Evolutionary conservation across 768 basidiomycete species (phyloP), one percentile per base, ranked within the genome.

Genomic region (Rhizopogon vinicolor): DNA sequence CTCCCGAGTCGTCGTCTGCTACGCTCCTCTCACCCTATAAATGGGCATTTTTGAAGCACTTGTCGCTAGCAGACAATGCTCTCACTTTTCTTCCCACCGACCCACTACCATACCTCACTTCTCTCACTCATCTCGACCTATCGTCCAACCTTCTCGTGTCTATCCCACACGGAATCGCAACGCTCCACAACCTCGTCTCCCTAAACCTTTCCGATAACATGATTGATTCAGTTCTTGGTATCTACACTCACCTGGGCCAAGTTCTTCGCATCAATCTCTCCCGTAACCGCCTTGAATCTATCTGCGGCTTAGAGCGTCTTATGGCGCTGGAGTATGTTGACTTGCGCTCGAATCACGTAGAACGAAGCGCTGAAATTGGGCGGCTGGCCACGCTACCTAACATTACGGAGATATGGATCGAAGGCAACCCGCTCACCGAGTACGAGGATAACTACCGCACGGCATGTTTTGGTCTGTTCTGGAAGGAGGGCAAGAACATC

Each of bases 201-300:
- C 86, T 99, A 62, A 95, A 97, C 71, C 82, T 99, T n/a, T 80
- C 91, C 14, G 89, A 95, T 70, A 99, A 99, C 74, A 92, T 99
- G 84, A 93, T 99, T 61, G 93, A 96, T 68, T 94, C 95, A 16
- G 87, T 98, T 16, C 81, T 94, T 4, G 89, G 91, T 29, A 91
- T 97, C 55, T 90, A 93, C 65, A 81, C 81, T 39, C 82, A 85
- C 51, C 79, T 98, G 39, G 91, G 91, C 1, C 84, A 87, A 58
- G 78, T 97, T 25, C 75, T 86, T 16, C 76, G 79, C 6, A 76
- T 98, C 62, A 93, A 96, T 69, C 78, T 98, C 16, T 81, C 90
- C 1, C 76, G 79, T 53, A 98, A 98, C 65, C 84, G 96, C 5
- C 83, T 98, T 50, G 93, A 96, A 64, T 93, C 92, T n/a, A 82